Percentiles rank a stretch among this genome's conserved stretches.
phyloP scores from a whole-genome alignment of 495 filamentous ascomycete species.

The Staphylotrichum tortipilum region DNA sequence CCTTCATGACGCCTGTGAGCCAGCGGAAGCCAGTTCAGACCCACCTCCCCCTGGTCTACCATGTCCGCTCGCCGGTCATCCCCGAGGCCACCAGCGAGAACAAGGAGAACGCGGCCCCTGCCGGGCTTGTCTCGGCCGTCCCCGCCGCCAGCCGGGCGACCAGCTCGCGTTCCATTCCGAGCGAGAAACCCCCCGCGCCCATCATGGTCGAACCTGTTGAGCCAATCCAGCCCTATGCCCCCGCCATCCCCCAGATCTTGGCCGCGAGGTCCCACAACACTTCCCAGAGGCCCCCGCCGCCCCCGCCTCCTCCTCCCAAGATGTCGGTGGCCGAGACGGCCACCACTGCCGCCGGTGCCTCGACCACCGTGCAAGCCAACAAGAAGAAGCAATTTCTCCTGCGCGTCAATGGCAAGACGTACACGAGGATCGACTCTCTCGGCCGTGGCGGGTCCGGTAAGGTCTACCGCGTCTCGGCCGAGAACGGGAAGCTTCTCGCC shows the following conservation, averaged over 20 bases:
- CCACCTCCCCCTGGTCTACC: constrained; percentile 41
- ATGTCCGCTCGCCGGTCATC: constrained; percentile 51
- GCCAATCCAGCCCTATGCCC: constrained; percentile 21
- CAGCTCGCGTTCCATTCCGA: constrained; percentile 36
- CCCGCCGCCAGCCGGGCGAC: background rate
- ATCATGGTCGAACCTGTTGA: constrained; percentile 22
- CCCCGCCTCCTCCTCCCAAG: constrained; percentile 78
- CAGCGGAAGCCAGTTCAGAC: constrained; percentile 1
- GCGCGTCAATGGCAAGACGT: constrained; percentile 82
- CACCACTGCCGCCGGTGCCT: constrained; percentile 73
- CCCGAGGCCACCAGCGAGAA: constrained; percentile 53
- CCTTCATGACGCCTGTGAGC: constrained; percentile 10
- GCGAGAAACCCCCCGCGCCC: constrained; percentile 48
- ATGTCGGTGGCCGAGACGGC: constrained; percentile 93
- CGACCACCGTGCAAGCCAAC: constrained; percentile 57
- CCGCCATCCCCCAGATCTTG: constrained; percentile 61
- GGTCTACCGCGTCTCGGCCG: constrained; percentile 94
- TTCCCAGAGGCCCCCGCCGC: constrained; percentile 68
- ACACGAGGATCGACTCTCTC: constrained; percentile 79
- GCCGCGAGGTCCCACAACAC: constrained; percentile 71
- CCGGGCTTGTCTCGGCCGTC: background rate
- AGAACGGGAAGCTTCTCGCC: constrained; percentile 89
- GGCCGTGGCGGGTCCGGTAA: constrained; percentile 86
- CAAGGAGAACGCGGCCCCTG: constrained; percentile 73
- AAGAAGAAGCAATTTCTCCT: constrained; percentile 70